phyloP scores from a whole-genome alignment of 192 early-diverging fungal genomes.

The Gaertneriomyces sp. region DNA sequence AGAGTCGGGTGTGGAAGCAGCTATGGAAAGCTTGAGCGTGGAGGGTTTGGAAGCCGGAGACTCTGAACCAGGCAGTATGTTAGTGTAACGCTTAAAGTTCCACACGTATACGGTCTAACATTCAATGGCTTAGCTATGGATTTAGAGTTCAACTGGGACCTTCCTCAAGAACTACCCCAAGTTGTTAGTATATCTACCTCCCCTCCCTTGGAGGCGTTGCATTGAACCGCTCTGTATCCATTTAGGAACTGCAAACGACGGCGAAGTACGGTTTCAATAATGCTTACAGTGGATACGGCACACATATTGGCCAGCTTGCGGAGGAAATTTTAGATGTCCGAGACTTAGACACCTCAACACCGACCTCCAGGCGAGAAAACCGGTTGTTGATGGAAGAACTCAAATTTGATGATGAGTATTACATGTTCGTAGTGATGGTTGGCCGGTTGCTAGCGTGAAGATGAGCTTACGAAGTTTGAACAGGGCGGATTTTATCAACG shows the following conservation, averaged over 20 bases:
- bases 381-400: constrained; percentile 69
- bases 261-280: constrained; percentile 89
- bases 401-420: constrained; percentile 91
- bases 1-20: constrained; percentile 8
- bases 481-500: constrained; percentile 75
- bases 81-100: constrained; percentile 2
- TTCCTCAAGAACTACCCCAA: constrained; percentile 64
- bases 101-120: constrained; percentile 5
- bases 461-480: neutral
- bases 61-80: constrained; percentile 36
- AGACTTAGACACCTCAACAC: constrained; percentile 47
- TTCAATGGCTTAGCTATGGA: constrained; percentile 8
- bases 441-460: neutral
- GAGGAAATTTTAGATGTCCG: constrained; percentile 50
- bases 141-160: constrained; percentile 82
- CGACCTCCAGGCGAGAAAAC: constrained; percentile 50
- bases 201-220: neutral
- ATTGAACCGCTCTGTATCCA: neutral
- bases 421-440: constrained; percentile 54
- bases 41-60: constrained; percentile 37
- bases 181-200: too few relatives aligned
- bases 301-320: constrained; percentile 53
- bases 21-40: constrained; percentile 25
- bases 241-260: constrained; percentile 33
- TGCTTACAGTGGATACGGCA: constrained; percentile 72